Base-by-base conservation (phyloP, 2,329 filamentous ascomycete species). In the Beauveria varroae region DNA sequence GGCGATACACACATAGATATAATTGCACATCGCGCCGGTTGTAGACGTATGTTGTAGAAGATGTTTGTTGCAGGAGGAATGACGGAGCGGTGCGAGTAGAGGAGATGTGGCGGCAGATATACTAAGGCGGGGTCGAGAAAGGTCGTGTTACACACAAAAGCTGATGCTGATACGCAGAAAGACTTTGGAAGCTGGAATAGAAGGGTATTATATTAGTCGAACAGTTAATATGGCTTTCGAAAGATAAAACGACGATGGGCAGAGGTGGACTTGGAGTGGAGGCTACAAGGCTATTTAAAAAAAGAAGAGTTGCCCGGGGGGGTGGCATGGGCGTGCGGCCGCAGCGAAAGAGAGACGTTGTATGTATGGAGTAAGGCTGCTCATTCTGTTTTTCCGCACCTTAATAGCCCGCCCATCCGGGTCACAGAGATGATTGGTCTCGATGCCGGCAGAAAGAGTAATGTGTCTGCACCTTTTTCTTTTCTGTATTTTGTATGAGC, bases 21-120 rank as follows among this genome's bases (percentile, higher is more conserved):
- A 81, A 70, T 81, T 79, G 72, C 78, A 81, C 79, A 81, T 81
- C 64, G 62, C 75, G 65, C 56, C 62, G 53, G 10, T 34, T 59
- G 47, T 12, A 37, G 34, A 16, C 7, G 26, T 60, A 16, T 53
- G 57, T n/a, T 60, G 47, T 40, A 18, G 20, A 37, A 41, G 18
- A 44, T 37, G 41, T 20, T 37, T 20, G 26, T 40, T 58, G 56
- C 47, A 47, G 30, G 44, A 50, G 20, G 46, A 24, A 58, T 3
- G 24, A 40, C 26, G n/a, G 28, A 20, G 10, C 14, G 18, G 43
- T 14, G 22, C 44, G 14, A 20, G 28, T 22, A 4, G 56, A 50
- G 16, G 20, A n/a, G 12, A 37, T 37, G 34, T 8, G 22, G 30
- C 16, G 46, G 34, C 24, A 58, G 40, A 16, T 12, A 50, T 47